Base-by-base conservation (phyloP, 305 asterid species). In the Fraxinus dipetala region DNA sequence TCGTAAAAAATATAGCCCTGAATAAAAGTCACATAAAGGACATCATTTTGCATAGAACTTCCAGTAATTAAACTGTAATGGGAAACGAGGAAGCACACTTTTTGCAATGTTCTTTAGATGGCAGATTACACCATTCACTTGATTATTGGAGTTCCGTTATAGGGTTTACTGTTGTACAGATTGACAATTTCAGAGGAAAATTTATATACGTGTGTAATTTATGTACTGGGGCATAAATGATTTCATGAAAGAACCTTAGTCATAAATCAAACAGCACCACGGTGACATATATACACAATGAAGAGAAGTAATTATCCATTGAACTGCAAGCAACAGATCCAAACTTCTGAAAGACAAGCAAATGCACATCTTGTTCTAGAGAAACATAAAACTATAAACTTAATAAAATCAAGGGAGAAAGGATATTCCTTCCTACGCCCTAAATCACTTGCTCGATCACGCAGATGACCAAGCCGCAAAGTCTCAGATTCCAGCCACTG, bases 341-440 rank as follows among this genome's bases (percentile, higher is more conserved):
- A 70, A 40, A 67, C 22, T 75, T 43, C 51, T 54, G 79, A 7
- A 77, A 70, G 40, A 72, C 80, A 51, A 83, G 79, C 51, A 78
- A 61, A 43, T 31, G 14, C 72, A 79, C 28, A 80, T 14, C 35
- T 48, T 67, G 63, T 43, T 26, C 38, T 36, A 16, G 63, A 83
- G 73, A 70, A 74, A 76, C 38, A 56, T 61, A 78, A 48, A 77
- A 72, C 10, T 28, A 40, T 67, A 22, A 5, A 70, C 54, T 18
- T 56, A 67, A 78, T 51, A 77, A 75, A 73, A 35, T 65, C 73
- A 35, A 82, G 77, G 32, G 69, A 74, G 1, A 65, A 94, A 96
- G 98, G 99, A 96, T 94, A 96, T 96, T 95, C 98, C 80, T 96
- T 96, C 85, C 93, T 90, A 61, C 92, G 99, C 85, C 99, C 99